phyloP scores from a whole-genome alignment of 2,329 filamentous ascomycete genomes.

The Scedosporium boydii region DNA sequence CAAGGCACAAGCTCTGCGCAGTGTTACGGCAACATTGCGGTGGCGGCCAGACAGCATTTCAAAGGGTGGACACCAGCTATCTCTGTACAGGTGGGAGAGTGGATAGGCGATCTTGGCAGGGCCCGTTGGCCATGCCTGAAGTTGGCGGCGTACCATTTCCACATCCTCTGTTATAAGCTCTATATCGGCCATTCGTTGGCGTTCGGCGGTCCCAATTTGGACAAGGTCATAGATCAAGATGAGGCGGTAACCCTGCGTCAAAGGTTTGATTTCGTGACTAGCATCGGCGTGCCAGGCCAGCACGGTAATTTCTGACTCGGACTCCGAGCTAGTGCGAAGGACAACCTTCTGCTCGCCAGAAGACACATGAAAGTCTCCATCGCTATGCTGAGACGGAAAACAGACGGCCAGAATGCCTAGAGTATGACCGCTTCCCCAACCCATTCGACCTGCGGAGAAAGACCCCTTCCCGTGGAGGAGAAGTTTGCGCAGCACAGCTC shows the following conservation, averaged over 20 bases:
- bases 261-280: slow-evolving; percentile 36
- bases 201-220: slow-evolving; percentile 11
- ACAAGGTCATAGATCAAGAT: slow-evolving; percentile 44
- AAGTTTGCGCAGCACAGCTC: slow-evolving; percentile 34
- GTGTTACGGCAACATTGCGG: background rate
- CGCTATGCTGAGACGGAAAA: slow-evolving; percentile 36
- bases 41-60: background rate
- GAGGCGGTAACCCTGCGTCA: slow-evolving; percentile 36
- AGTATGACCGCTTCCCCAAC: slow-evolving; percentile 36
- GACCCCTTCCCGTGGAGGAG: slow-evolving; percentile 39
- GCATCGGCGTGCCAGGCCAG: slow-evolving; percentile 41
- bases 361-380: slow-evolving; percentile 32
- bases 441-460: slow-evolving; percentile 36
- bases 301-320: slow-evolving; percentile 12
- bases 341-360: slow-evolving; percentile 23
- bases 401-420: slow-evolving; percentile 40
- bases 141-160: background rate
- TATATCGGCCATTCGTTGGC: slow-evolving; percentile 11
- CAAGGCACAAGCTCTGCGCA: background rate
- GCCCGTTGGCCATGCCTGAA: background rate
- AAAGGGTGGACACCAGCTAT: background rate
- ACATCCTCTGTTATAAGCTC: slow-evolving; percentile 7
- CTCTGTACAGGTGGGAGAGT: background rate
- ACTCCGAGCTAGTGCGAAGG: slow-evolving; percentile 18
- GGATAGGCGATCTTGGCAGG: background rate